Conservation (phyloP, 148 eudicot species). For the Persicaria maculosa region DNA sequence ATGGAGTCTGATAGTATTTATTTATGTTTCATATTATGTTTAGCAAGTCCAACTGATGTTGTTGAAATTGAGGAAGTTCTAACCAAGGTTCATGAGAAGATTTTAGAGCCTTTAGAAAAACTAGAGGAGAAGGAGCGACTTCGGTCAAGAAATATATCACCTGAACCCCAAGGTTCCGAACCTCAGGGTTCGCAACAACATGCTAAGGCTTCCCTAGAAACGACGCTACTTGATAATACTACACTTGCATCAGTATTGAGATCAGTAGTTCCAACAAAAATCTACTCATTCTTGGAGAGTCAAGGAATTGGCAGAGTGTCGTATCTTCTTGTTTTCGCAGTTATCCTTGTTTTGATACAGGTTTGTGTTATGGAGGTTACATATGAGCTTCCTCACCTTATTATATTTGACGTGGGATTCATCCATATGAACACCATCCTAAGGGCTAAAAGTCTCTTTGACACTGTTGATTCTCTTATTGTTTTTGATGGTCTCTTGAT, state of each 20-base stretch:
- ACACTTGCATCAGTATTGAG: constrained; percentile 30
- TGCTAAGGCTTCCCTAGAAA: constrained; percentile 20
- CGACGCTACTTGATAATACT: constrained; percentile 19
- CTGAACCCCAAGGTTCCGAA: constrained; percentile 15
- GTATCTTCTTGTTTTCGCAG: constrained; percentile 32
- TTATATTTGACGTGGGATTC: too few species aligned
- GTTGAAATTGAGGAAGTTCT: not conserved
- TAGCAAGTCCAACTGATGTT: not conserved
- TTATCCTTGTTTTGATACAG: constrained; percentile 61
- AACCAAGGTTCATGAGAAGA: constrained; percentile 15
- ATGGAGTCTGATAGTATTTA: too few species aligned
- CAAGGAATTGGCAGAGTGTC: constrained; percentile 29
- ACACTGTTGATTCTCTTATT: too few species aligned
- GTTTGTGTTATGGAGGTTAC: constrained; percentile 19
- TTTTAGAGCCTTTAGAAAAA: constrained; percentile 24
- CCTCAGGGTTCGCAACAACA: constrained; percentile 16
- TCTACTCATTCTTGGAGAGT: constrained; percentile 27
- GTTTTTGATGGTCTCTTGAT: constrained; percentile 5
- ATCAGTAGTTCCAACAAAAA: constrained; percentile 27
- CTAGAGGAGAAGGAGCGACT: constrained; percentile 19
- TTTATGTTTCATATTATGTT: not conserved
- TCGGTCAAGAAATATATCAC: constrained; percentile 13
- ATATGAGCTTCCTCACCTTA: too few species aligned
- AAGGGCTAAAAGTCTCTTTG: too few species aligned
- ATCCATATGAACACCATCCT: too few species aligned